phyloP scores from a whole-genome alignment of 345 rosid genomes.

The Triadica sebifera region DNA sequence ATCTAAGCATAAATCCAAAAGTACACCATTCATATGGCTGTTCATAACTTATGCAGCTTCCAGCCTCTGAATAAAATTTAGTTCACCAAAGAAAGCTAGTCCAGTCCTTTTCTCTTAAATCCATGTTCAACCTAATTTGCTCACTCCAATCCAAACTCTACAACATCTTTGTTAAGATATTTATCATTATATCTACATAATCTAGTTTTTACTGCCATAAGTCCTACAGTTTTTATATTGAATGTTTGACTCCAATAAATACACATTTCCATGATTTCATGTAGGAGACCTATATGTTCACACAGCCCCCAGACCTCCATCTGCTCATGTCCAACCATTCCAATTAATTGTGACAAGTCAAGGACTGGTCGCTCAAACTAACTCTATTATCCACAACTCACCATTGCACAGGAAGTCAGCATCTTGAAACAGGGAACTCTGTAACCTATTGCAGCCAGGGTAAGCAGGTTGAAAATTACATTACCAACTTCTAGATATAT shows the following conservation, averaged over 20 bases:
- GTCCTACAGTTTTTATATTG: not conserved
- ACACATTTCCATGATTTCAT: not conserved
- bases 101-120: not conserved
- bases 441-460: not conserved
- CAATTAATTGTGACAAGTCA: not conserved
- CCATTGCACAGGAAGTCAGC: not conserved
- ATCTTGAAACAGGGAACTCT: not conserved
- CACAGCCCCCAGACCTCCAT: not conserved
- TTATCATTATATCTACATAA: not conserved
- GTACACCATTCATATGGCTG: not conserved
- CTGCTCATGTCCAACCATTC: not conserved
- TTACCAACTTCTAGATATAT: not conserved
- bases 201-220: not conserved
- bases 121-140: not conserved
- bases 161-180: not conserved
- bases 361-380: not conserved
- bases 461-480: not conserved
- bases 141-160: not conserved
- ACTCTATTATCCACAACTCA: not conserved
- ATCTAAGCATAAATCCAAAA: not conserved
- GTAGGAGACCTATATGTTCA: not conserved
- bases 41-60: not conserved
- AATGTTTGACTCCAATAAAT: not conserved
- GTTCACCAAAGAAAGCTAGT: not conserved
- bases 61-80: not conserved